These are phyloP conservation scores for Quercus lobata DNA, from an alignment of 331 rosid species.

Conservation along the genomic window DNA sequence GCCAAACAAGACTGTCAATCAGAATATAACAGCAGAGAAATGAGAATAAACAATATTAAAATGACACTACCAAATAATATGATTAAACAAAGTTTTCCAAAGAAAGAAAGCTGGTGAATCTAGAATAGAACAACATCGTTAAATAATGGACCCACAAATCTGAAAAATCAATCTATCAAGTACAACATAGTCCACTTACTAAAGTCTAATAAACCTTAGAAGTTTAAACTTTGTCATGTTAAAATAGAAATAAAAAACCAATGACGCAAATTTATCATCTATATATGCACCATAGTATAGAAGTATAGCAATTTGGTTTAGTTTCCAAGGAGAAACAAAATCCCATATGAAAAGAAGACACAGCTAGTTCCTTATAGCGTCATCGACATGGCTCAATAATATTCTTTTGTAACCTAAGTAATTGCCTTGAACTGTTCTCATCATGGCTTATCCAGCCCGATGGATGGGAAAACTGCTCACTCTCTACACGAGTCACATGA, in stretches of 20 bases:
- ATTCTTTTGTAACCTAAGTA: neutral
- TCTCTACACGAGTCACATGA: neutral
- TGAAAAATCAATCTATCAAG: neutral
- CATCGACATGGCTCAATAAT: neutral
- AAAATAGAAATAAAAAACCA: neutral
- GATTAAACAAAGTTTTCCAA: conserved; percentile 10
- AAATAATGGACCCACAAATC: neutral
- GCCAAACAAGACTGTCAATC: conserved; percentile 16
- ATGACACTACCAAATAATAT: conserved; percentile 5
- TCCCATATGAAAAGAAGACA: neutral
- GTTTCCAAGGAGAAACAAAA: no score
- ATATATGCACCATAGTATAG: neutral
- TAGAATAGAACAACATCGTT: neutral
- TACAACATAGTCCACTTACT: neutral
- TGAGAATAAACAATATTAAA: neutral
- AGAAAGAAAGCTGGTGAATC: neutral
- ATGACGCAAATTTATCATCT: neutral
- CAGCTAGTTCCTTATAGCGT: neutral
- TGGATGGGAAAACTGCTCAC: neutral
- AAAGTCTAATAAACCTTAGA: neutral
- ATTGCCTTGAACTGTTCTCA: neutral
- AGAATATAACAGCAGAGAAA: neutral
- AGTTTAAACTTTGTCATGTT: neutral
- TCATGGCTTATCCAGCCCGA: neutral
- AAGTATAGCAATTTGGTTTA: no score